Conservation (phyloP, 2,329 filamentous ascomycete species). For the Penicillium hordei region DNA sequence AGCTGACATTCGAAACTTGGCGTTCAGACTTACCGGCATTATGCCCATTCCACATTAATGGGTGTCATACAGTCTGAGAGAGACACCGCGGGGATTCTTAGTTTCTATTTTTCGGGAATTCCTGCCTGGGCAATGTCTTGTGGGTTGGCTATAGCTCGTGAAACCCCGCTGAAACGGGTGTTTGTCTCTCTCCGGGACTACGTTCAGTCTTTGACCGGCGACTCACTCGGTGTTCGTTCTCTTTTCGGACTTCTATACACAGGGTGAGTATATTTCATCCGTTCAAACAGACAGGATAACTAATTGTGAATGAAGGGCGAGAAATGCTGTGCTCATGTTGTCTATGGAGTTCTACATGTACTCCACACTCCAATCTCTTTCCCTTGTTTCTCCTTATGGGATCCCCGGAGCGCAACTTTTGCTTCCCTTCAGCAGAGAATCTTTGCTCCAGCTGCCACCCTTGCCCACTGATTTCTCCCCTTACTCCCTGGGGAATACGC, state of each 20-base stretch:
- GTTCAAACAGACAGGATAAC: conserved; percentile 1
- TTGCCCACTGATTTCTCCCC: conserved; percentile 32
- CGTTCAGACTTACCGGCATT: conserved; percentile 40
- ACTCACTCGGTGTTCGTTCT: conserved; percentile 29
- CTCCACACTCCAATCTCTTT: conserved; percentile 44
- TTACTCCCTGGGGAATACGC: conserved; percentile 27
- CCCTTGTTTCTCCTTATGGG: conserved; percentile 37
- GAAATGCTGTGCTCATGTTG: conserved; percentile 37
- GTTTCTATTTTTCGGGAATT: conserved; percentile 45
- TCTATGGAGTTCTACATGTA: conserved; percentile 46
- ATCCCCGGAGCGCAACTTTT: conserved; percentile 35
- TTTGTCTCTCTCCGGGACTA: conserved; percentile 32
- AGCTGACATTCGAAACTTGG: conserved; percentile 3
- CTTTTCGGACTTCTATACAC: conserved; percentile 31
- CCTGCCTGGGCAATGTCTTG: conserved; percentile 42
- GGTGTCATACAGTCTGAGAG: conserved; percentile 41
- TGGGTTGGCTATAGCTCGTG: conserved; percentile 39
- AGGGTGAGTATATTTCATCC: conserved; percentile 25
- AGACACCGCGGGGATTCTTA: conserved; percentile 32
- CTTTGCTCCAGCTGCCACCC: conserved; percentile 36
- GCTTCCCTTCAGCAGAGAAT: conserved; percentile 39
- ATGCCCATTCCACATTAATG: conserved; percentile 38
- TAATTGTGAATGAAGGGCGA: conserved; percentile 32
- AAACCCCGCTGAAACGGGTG: conserved; percentile 38
- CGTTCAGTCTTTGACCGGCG: conserved; percentile 24